A percentile compares a stretch with the other conserved stretches of the same genome.
phyloP scores from a whole-genome alignment of 495 filamentous ascomycete species.

The Amorphotheca resinae region DNA sequence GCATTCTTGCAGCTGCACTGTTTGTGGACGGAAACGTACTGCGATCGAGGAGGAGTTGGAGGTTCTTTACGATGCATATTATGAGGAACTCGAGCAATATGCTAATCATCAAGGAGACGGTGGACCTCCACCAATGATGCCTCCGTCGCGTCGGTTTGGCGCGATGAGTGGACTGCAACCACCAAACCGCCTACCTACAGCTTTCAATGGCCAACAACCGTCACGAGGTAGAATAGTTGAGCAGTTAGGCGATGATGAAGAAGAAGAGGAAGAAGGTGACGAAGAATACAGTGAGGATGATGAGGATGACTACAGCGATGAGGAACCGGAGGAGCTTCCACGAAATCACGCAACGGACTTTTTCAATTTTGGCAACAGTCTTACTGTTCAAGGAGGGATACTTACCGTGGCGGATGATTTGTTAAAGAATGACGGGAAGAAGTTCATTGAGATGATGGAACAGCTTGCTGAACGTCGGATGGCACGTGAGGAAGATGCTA shows the following conservation, averaged over 20 bases:
- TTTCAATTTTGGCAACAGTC: conserved; percentile 92
- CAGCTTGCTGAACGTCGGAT: conserved; percentile 94
- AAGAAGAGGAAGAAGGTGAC: conserved; percentile 40
- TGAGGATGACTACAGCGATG: conserved; percentile 39
- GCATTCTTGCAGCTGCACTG: conserved; percentile 95
- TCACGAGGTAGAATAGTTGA: conserved; percentile 43
- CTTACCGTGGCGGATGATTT: conserved; percentile 97
- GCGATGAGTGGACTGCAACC: conserved; percentile 39
- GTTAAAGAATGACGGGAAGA: conserved; percentile 96
- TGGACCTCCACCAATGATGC: conserved; percentile 47
- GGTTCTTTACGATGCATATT: conserved; percentile 98
- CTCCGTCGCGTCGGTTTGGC: conserved; percentile 45
- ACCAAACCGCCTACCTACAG: conserved; percentile 33
- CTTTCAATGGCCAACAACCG: conserved; percentile 36
- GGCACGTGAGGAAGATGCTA: conserved; percentile 88
- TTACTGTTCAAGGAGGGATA: conserved; percentile 96
- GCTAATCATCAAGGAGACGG: conserved; percentile 74
- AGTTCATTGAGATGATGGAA: conserved; percentile 99
- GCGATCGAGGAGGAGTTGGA: conserved; percentile 98
- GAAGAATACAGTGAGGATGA: conserved; percentile 30
- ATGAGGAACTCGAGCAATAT: conserved; percentile 94
- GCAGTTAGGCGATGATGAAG: conserved; percentile 46
- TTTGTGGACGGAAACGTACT: conserved; percentile 90
- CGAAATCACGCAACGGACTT: conserved; percentile 56
- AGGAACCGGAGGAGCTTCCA: conserved; percentile 52